Base-by-base conservation (phyloP, 345 rosid genomes). In the Isatis tinctoria region DNA sequence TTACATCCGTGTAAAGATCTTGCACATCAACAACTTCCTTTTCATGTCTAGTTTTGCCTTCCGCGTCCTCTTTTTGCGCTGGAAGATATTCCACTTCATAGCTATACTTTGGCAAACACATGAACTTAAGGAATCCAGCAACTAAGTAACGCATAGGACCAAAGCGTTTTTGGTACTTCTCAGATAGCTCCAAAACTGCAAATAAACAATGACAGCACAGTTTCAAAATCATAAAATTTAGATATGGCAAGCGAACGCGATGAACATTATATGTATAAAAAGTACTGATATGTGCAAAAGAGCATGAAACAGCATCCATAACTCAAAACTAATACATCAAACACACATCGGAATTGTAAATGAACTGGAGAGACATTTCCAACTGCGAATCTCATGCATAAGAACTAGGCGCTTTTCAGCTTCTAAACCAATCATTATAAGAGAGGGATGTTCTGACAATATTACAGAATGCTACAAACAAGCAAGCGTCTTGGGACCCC, bases 61-160 rank as follows among this genome's bases (percentile, higher is more conserved):
- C 96, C 48, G 35, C 78, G 33, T 90, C 96, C 72, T 84, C 93
- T 82, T 86, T 86, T 67, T 75, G 73, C 66, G 88, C 99, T 17
- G 93, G 96, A 69, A 95, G 88, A 82, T 92, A 95, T 82, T 95
- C 98, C 82, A 95, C 87, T 80, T 95, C 99, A 52, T 79, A 92
- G 86, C 66, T 90, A 82, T 95, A 95, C 77, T 85, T 95, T n/a
- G 99, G 99, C 83, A 95, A 79, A 85, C 99, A 95, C 49, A 95
- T 79, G 77, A 90, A 95, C 83, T 92, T 95, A 72, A 92, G 87
- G 76, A 95, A 87, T 48, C 99, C 99, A 79, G 99, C 98, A 79
- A 95, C 92, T 71, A 95, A 84, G 70, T 95, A 95, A 54, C 98
- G 98, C 82, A 95, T 74, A 10, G 99, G 97, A 82, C 99, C 99